Percentiles rank a stretch among this genome's conserved stretches.
These are phyloP conservation scores for Pleurotus platypus DNA, from an alignment of 768 basidiomycete genomes.

Conservation along the genomic window DNA sequence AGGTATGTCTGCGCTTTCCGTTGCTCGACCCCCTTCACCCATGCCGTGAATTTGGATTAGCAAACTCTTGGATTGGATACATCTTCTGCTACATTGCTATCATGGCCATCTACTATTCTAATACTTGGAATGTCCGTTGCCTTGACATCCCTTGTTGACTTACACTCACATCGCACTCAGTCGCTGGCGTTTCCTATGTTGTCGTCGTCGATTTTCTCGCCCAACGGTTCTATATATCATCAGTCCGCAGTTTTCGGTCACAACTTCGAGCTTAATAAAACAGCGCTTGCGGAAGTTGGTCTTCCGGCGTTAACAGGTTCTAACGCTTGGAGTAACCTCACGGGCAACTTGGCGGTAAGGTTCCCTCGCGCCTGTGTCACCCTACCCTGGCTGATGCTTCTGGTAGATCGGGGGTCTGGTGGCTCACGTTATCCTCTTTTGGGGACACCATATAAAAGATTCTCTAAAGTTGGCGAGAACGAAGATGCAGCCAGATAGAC, in stretches of 20 bases:
- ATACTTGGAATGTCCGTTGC: conserved; percentile 34
- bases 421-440: conserved; percentile 53
- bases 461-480: conserved; percentile 46
- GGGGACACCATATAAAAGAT: conserved; percentile 45
- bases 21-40: neutral
- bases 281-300: conserved; percentile 31
- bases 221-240: conserved; percentile 32
- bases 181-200: conserved; percentile 38
- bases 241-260: conserved; percentile 34
- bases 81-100: conserved; percentile 34
- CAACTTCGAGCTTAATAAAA: conserved; percentile 32
- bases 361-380: neutral
- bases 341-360: conserved; percentile 40
- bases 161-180: conserved; percentile 12
- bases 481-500: conserved; percentile 50
- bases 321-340: conserved; percentile 31
- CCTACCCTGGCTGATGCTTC: neutral
- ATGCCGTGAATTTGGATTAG: conserved; percentile 13
- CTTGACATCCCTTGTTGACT: too few species aligned
- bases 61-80: conserved; percentile 39
- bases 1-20: conserved; percentile 25
- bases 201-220: conserved; percentile 34
- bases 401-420: conserved; percentile 58
- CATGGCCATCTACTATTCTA: conserved; percentile 39
- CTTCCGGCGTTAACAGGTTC: conserved; percentile 29